Evolutionary conservation across 2,329 filamentous ascomycete species (phyloP).

Genomic region (Fusarium sp.): DNA sequence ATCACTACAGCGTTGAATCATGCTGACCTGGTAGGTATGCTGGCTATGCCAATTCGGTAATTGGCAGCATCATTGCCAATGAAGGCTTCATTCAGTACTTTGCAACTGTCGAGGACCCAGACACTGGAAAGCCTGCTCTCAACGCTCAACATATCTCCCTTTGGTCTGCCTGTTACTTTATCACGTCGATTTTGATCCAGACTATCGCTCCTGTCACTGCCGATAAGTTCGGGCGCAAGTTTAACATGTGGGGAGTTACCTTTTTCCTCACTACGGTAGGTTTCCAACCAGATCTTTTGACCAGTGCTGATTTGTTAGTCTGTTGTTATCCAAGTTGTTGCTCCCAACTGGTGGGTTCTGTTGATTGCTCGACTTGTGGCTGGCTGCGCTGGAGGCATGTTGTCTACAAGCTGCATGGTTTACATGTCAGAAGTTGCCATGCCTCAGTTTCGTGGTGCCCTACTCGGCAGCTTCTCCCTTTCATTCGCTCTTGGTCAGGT

Average conservation of each 20-base stretch:
- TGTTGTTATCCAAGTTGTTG: constrained; percentile 14
- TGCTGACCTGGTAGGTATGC: not conserved
- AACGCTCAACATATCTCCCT: constrained; percentile 21
- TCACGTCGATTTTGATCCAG: constrained; percentile 17
- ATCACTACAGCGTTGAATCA: not conserved
- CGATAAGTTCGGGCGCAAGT: constrained; percentile 9
- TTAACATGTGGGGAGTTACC: constrained; percentile 23
- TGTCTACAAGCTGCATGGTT: constrained; percentile 24
- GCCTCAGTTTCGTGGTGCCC: constrained; percentile 16
- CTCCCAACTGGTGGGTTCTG: constrained; percentile 17
- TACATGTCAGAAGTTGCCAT: constrained; percentile 30
- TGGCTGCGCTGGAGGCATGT: constrained; percentile 21
- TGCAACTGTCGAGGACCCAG: constrained; percentile 15
- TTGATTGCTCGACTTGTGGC: constrained; percentile 20
- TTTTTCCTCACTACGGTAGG: constrained; percentile 18
- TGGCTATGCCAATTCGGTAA: constrained; percentile 16
- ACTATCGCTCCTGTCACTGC: constrained; percentile 11
- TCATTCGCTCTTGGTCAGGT: constrained; percentile 17
- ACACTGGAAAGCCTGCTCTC: constrained; percentile 12
- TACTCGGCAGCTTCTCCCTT: constrained; percentile 18
- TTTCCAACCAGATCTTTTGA: not conserved
- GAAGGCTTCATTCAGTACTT: constrained; percentile 21
- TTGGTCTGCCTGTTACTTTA: constrained; percentile 17
- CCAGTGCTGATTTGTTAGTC: not conserved
- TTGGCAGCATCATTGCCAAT: constrained; percentile 25